Percentiles rank a stretch among this genome's conserved stretches.
phyloP scores from a whole-genome alignment of 2,329 filamentous ascomycete species.

The Myriosclerotinia duriaeana region DNA sequence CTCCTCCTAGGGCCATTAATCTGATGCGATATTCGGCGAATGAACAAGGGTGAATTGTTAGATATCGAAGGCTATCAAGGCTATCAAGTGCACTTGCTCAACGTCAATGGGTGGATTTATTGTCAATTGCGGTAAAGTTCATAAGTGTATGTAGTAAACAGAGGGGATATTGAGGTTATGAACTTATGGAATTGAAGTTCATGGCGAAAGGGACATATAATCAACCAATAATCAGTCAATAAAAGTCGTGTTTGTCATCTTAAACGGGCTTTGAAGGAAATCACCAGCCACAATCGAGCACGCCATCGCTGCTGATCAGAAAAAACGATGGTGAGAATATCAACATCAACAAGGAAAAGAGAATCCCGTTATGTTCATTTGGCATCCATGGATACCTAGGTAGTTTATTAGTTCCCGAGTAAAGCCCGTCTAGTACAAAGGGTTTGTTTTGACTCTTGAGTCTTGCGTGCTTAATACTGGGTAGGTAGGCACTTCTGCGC shows the following conservation, averaged over 20 bases:
- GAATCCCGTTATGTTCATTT: conserved; percentile 2
- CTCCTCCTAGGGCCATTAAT: conserved; percentile 5
- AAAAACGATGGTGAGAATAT: conserved; percentile 15
- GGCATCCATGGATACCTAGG: neutral
- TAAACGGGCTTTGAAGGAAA: conserved; percentile 21
- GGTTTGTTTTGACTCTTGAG: neutral
- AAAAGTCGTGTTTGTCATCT: conserved; percentile 24
- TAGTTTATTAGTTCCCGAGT: conserved; percentile 12
- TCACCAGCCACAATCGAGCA: conserved; percentile 23
- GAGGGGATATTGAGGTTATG: conserved; percentile 20
- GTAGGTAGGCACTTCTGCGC: no score
- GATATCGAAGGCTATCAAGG: conserved; percentile 23
- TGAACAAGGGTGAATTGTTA: conserved; percentile 22
- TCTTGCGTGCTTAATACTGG: no score
- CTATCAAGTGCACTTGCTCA: conserved; percentile 14
- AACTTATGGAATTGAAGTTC: neutral
- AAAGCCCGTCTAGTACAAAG: conserved; percentile 2
- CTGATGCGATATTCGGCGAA: conserved; percentile 25
- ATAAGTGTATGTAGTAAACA: conserved; percentile 22
- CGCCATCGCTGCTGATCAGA: conserved; percentile 22
- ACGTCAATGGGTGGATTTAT: conserved; percentile 10
- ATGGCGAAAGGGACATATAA: conserved; percentile 13
- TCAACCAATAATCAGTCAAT: conserved; percentile 2
- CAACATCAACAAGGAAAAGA: conserved; percentile 6
- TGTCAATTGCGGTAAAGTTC: conserved; percentile 19